Evolutionary conservation across 768 basidiomycete genomes (phyloP), one percentile per base, ranked within the genome.

Genomic region (Amanita molliuscula): DNA sequence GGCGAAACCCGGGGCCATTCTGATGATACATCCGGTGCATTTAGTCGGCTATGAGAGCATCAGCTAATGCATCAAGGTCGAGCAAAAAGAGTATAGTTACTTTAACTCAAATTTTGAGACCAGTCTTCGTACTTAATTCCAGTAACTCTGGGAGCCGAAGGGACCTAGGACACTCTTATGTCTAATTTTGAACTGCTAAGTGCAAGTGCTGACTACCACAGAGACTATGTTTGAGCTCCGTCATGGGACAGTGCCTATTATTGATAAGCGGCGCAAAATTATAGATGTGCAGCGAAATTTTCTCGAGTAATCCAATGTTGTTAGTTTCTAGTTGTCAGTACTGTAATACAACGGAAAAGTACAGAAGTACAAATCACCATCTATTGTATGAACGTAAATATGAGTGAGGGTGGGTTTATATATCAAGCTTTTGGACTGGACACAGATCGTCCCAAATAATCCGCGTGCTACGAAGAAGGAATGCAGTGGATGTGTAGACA

Each of bases 331-430:
- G 29, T 31, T 11, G 31, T 3, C n/a, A 47, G n/a, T 26, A 40
- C 48, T 25, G 16, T 48, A 41, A 36, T 48, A 48, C 48, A 48
- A 21, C 36, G 28, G 9, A 41, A 38, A 40, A 26, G 33, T 38
- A 48, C 25, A 48, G 28, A 31, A 25, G 28, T 46, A 47, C 44
- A 41, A 25, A 16, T 40, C 48, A 38, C 48, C 48, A 48, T 48
- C 48, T 48, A 48, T 48, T 48, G 48, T 48, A 48, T 48, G 48
- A 29, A 28, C 21, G 26, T 48, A 40, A 41, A 35, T 23, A 37
- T 3, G 37, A 41, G 18, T 35, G 48, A n/a, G n/a, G 18, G 28
- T 41, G 48, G 25, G 6, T 41, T 31, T 40, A 25, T 36, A 41
- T 31, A 41, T 37, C 38, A 48, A 38, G 23, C 20, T 36, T 25